A percentile compares a stretch with the other conserved stretches of the same genome.
Conservation (phyloP, 176 grass and related monocot species). For the Cenchrus americanus region DNA sequence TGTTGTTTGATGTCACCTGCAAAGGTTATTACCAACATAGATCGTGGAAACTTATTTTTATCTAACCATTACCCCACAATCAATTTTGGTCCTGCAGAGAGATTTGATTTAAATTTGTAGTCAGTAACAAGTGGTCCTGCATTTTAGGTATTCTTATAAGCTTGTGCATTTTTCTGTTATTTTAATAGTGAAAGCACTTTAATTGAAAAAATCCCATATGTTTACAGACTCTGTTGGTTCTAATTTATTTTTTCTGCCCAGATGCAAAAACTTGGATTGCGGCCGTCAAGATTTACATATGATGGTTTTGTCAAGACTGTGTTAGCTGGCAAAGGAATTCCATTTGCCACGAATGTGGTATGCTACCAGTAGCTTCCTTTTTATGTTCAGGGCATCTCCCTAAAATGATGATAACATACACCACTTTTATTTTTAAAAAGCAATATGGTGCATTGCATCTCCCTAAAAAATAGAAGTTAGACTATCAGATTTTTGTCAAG, state of each 20-base stretch:
- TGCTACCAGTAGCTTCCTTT: slow-evolving; percentile 30
- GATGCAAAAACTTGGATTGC: slow-evolving; percentile 78
- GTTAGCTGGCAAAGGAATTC: slow-evolving; percentile 60
- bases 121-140: background rate
- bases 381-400: slow-evolving; percentile 26
- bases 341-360: slow-evolving; percentile 78
- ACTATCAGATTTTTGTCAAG: background rate
- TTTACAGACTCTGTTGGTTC: background rate
- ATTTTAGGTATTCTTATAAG: background rate
- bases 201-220: slow-evolving; percentile 10
- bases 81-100: background rate
- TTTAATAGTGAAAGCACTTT: slow-evolving; percentile 16
- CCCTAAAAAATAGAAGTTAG: slow-evolving; percentile 13
- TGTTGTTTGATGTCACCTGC: slow-evolving; percentile 33
- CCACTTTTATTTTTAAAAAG: background rate
- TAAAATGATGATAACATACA: slow-evolving; percentile 22
- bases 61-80: background rate
- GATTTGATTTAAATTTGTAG: slow-evolving; percentile 25
- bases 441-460: background rate
- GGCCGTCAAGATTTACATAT: slow-evolving; percentile 69
- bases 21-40: slow-evolving; percentile 30
- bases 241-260: slow-evolving; percentile 52
- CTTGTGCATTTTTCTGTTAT: background rate
- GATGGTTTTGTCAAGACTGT: slow-evolving; percentile 76
- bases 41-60: slow-evolving; percentile 26